These are phyloP conservation scores for Hygrocybe punicea DNA, from an alignment of 768 basidiomycete species.

Conservation along the genomic window DNA sequence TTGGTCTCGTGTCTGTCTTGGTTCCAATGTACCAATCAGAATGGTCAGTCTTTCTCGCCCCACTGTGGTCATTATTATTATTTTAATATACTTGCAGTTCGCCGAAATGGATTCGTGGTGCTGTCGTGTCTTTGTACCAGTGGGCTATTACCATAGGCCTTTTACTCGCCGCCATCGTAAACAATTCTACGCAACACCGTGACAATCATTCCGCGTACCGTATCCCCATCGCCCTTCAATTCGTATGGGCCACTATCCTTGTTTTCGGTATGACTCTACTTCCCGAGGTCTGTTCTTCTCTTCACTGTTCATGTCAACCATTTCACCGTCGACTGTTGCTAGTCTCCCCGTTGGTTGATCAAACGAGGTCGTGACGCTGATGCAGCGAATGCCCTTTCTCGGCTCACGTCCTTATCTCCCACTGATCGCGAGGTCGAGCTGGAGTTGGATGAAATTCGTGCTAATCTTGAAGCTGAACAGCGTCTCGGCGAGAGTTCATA, in stretches of 20 bases:
- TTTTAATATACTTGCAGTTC: constrained; percentile 31
- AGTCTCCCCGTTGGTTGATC: constrained; percentile 75
- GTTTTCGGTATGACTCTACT: constrained; percentile 66
- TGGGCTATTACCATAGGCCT: constrained; percentile 77
- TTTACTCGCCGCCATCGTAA: constrained; percentile 65
- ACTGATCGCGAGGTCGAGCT: constrained; percentile 51
- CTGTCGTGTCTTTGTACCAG: constrained; percentile 66
- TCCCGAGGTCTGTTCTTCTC: constrained; percentile 46
- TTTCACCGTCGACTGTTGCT: constrained; percentile 12
- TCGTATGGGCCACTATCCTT: constrained; percentile 74
- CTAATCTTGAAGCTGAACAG: constrained; percentile 61
- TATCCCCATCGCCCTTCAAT: constrained; percentile 75
- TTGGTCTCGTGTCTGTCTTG: constrained; percentile 71
- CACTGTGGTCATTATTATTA: background rate
- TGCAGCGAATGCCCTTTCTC: constrained; percentile 58
- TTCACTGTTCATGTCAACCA: constrained; percentile 11
- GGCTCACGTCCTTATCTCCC: constrained; percentile 56
- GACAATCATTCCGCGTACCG: constrained; percentile 53
- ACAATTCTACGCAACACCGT: constrained; percentile 59
- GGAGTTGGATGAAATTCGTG: constrained; percentile 48
- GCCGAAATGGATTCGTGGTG: constrained; percentile 74
- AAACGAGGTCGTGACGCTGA: constrained; percentile 59
- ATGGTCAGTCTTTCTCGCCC: constrained; percentile 32
- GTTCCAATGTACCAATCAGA: constrained; percentile 48
- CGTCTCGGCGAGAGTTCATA: constrained; percentile 60